These are phyloP conservation scores for Trypanosoma conorhini DNA, from an alignment of 208 protist genomes.

Conservation along the genomic window DNA sequence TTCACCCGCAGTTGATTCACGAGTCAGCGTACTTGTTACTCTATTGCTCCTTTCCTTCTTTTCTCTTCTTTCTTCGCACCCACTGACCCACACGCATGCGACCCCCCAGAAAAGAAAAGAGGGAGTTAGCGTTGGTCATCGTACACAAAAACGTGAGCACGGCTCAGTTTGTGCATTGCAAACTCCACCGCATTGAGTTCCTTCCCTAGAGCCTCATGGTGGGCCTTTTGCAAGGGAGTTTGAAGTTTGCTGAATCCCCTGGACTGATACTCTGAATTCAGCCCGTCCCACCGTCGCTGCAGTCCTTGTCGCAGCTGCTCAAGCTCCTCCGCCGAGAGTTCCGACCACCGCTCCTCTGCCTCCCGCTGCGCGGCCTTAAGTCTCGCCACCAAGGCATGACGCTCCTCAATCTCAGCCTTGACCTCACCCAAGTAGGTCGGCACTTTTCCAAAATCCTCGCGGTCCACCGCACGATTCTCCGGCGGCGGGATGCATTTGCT, in stretches of 20 bases:
- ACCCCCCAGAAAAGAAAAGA: background rate
- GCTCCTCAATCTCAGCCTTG: slow-evolving; percentile 83
- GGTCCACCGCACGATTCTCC: slow-evolving; percentile 57
- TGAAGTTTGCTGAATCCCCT: slow-evolving; percentile 91
- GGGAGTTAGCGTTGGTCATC: slow-evolving; percentile 70
- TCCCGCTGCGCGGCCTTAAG: slow-evolving; percentile 39
- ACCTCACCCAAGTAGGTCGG: slow-evolving; percentile 91
- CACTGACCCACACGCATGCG: background rate
- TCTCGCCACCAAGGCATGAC: slow-evolving; percentile 53
- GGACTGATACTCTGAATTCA: slow-evolving; percentile 94
- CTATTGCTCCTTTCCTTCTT: background rate
- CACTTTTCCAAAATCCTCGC: slow-evolving; percentile 88
- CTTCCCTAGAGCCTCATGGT: slow-evolving; percentile 80
- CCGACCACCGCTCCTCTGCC: slow-evolving; percentile 72
- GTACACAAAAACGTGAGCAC: slow-evolving; percentile 83
- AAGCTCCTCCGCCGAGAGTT: slow-evolving; percentile 80
- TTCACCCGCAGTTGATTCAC: background rate
- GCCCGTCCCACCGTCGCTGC: slow-evolving; percentile 85
- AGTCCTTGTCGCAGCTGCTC: slow-evolving; percentile 79
- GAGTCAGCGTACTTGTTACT: background rate
- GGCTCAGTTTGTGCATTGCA: slow-evolving; percentile 87
- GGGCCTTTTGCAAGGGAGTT: slow-evolving; percentile 83
- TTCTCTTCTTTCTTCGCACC: slow-evolving; percentile 5
- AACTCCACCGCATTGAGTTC: slow-evolving; percentile 86
- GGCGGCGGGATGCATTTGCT: slow-evolving; percentile 56